Evolutionary conservation across 441 rosid genomes (phyloP).

Genomic region (Pelargonium fulgidum): DNA sequence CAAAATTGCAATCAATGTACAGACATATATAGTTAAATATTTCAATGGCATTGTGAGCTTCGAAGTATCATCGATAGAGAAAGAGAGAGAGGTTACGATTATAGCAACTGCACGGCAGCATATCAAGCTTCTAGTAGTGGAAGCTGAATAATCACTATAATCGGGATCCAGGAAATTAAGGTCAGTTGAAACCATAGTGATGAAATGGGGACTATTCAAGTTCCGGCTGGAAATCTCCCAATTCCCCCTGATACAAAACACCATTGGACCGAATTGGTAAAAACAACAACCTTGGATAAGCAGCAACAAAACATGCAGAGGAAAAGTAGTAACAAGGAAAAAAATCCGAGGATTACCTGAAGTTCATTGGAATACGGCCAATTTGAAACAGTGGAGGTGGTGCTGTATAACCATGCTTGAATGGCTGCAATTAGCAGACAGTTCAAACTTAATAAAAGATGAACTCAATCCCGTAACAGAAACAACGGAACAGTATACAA

Average conservation of each 20-base stretch:
- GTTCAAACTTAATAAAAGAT: not conserved
- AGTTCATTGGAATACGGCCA: slow-evolving; percentile 64
- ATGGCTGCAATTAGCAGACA: slow-evolving; percentile 42
- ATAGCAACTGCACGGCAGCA: slow-evolving; percentile 59
- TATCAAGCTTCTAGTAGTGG: slow-evolving; percentile 46
- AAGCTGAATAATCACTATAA: slow-evolving; percentile 42
- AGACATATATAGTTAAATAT: too few relatives aligned
- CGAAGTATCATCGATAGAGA: not conserved
- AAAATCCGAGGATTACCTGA: slow-evolving; percentile 38
- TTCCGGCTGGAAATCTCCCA: slow-evolving; percentile 68
- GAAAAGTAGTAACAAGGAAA: not conserved
- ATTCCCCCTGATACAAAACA: slow-evolving; percentile 46
- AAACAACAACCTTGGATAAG: not conserved
- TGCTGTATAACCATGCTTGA: slow-evolving; percentile 79
- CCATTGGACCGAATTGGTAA: not conserved
- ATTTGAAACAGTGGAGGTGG: slow-evolving; percentile 72
- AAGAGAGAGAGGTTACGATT: slow-evolving; percentile 37
- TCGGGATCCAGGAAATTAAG: slow-evolving; percentile 35
- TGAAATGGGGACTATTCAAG: slow-evolving; percentile 41
- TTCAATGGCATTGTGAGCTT: too few relatives aligned
- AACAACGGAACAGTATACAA: too few relatives aligned
- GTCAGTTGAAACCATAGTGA: slow-evolving; percentile 70
- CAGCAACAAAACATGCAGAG: not conserved
- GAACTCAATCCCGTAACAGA: not conserved
- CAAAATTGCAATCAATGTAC: too few relatives aligned